Conservation (phyloP, 345 rosid species). For the Rhodamnia rubescens region DNA sequence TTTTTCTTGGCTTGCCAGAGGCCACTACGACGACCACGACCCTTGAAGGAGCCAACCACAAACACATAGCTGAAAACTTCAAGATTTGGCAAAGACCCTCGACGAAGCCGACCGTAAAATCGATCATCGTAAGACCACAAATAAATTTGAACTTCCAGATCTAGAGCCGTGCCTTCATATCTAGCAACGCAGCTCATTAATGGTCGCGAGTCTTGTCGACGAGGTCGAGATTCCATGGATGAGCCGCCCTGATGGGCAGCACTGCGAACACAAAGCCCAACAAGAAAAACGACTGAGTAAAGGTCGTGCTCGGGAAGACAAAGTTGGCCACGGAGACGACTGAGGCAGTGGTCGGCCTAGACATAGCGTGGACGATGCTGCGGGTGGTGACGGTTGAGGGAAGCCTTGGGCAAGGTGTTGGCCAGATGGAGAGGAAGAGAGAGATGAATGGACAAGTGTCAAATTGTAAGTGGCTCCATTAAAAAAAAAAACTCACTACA, state of each 20-base stretch:
- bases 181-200: not conserved
- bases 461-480: too few species aligned
- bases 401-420: not conserved
- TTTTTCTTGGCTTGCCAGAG: not conserved
- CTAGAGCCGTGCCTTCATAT: not conserved
- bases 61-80: not conserved
- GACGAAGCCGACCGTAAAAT: not conserved
- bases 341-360: too few species aligned
- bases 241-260: not conserved
- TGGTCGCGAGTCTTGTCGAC: not conserved
- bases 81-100: not conserved
- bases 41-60: not conserved
- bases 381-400: not conserved
- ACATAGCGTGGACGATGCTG: too few species aligned
- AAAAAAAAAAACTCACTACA: too few species aligned
- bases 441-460: not conserved
- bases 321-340: too few species aligned
- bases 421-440: not conserved
- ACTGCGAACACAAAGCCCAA: not conserved
- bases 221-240: not conserved
- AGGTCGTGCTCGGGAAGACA: not conserved
- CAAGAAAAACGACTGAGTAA: not conserved
- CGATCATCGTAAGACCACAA: not conserved
- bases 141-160: too few species aligned
- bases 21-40: not conserved